Conservation (phyloP, 768 basidiomycete species). For the Boletus tomentosulus region DNA sequence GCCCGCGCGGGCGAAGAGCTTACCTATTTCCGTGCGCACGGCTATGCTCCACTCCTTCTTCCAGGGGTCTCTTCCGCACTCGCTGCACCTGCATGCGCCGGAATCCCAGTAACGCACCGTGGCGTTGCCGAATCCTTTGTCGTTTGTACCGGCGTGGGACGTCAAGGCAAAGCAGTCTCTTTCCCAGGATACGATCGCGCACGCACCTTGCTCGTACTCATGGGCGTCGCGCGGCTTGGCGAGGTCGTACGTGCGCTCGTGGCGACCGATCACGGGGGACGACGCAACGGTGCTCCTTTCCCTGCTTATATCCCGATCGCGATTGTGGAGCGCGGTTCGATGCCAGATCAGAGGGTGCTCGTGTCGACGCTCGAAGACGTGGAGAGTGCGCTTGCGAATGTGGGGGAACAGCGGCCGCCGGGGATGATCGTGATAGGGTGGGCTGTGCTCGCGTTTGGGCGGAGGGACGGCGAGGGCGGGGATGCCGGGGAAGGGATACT, state of each 20-base stretch:
- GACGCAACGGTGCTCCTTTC: slow-evolving; percentile 56
- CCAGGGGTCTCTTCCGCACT: slow-evolving; percentile 90
- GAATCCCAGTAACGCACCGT: slow-evolving; percentile 92
- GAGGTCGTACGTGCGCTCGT: slow-evolving; percentile 65
- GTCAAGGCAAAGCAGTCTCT: slow-evolving; percentile 74
- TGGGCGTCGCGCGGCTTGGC: slow-evolving; percentile 88
- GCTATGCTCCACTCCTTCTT: slow-evolving; percentile 78
- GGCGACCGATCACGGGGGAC: slow-evolving; percentile 29
- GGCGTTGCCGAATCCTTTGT: slow-evolving; percentile 88
- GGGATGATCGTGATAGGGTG: slow-evolving; percentile 97
- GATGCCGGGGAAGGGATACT: slow-evolving; percentile 61
- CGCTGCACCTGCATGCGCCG: slow-evolving; percentile 84
- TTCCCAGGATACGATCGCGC: slow-evolving; percentile 86
- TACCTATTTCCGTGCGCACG: slow-evolving; percentile 82
- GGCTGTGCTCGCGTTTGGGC: slow-evolving; percentile 67
- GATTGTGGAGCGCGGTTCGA: slow-evolving; percentile 91
- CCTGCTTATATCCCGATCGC: slow-evolving; percentile 81
- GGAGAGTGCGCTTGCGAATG: slow-evolving; percentile 61
- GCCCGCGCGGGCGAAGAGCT: slow-evolving; percentile 95
- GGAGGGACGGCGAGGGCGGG: slow-evolving; percentile 40
- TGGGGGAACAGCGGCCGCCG: slow-evolving; percentile 87
- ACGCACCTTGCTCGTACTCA: slow-evolving; percentile 80
- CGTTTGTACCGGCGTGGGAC: slow-evolving; percentile 92
- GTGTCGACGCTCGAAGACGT: slow-evolving; percentile 74
- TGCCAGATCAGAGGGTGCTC: slow-evolving; percentile 87